A percentile compares a stretch with the other conserved stretches of the same genome.
Evolutionary conservation across 345 rosid species (phyloP).

Genomic region (Salix suchowensis): DNA sequence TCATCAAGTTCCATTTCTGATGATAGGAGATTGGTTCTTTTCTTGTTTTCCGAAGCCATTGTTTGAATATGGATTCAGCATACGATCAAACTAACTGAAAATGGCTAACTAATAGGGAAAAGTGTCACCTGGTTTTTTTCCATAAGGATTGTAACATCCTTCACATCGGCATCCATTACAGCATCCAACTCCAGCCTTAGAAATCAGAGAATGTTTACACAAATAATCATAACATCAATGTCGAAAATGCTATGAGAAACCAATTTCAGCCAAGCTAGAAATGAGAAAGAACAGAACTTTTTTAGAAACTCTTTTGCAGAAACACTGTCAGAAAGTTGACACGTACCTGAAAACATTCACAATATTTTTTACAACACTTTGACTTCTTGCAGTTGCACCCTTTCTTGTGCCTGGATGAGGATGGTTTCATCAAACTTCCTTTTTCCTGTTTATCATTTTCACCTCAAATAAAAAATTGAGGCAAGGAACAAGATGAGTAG

Average conservation of each 20-base stretch:
- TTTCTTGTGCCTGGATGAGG: conserved; percentile 42
- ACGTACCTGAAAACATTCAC: conserved; percentile 51
- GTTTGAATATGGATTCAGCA: neutral
- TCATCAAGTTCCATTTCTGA: neutral
- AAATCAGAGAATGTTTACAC: conserved; percentile 1
- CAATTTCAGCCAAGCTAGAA: neutral
- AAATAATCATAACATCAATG: neutral
- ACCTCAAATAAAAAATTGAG: conserved; percentile 3
- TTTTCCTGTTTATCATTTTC: conserved; percentile 28
- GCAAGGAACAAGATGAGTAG: neutral
- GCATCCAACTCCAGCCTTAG: conserved; percentile 45
- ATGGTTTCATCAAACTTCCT: conserved; percentile 17
- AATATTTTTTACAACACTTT: conserved; percentile 42
- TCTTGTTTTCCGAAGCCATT: neutral
- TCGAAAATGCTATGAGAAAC: neutral
- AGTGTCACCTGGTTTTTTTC: conserved; percentile 30
- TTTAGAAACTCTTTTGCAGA: neutral
- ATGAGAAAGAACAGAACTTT: neutral
- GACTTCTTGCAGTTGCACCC: conserved; percentile 56
- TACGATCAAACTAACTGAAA: neutral
- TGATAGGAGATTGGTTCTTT: neutral
- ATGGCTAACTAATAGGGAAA: neutral
- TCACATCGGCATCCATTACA: conserved; percentile 43
- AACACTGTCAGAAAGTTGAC: neutral
- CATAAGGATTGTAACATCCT: conserved; percentile 35